Base-by-base conservation (phyloP, 2,329 filamentous ascomycete species). In the Pseudogymnoascus sp. region DNA sequence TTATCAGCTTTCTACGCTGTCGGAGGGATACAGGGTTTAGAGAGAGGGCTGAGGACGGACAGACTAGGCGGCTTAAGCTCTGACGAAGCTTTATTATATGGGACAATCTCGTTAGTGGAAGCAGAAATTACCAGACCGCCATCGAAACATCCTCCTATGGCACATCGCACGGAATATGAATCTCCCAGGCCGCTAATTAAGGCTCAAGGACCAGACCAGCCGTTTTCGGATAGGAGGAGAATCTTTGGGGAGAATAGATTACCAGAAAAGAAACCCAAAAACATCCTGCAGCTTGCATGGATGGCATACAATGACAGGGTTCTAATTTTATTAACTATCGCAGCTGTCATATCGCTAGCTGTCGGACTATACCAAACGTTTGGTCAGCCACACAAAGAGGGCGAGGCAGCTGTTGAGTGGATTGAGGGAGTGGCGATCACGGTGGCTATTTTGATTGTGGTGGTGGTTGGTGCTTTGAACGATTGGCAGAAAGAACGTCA, bases 261-360 rank as follows among this genome's bases (percentile, higher is more conserved):
- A 21, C 87, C 87, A 0, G 80, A 83, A 46, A 85, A 86, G 71
- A 87, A 88, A 72, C 77, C 81, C 1, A 86, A 83, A 31, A 80
- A 83, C 1, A 79, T 90, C 42, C 78, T 84, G 68, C 78, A 76
- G 64, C 71, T 89, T 7, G 79, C 86, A 64, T 90, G 87, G 87
- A 82, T 82, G 65, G 86, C 88, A 2, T 89, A 88, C 73, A 88
- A 90, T 68, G 88, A 91, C 74, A 88, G 88, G 67, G 85, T 91
- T 37, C 81, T 91, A 40, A 87, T 91, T 40, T 75, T 91, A 5
- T 76, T 91, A 64, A 88, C 87, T 0, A 79, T 85, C 37, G 88
- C 88, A 9, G 88, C 88, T 1, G 77, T 86, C 10, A 80, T 91
- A 10, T 91, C 88, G 0, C 75, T 91, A 7, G 85, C 84, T 7